Percentiles rank a stretch among this genome's conserved stretches.
phyloP scores from a whole-genome alignment of 2,329 filamentous ascomycete species.

The Xylaria sp. region DNA sequence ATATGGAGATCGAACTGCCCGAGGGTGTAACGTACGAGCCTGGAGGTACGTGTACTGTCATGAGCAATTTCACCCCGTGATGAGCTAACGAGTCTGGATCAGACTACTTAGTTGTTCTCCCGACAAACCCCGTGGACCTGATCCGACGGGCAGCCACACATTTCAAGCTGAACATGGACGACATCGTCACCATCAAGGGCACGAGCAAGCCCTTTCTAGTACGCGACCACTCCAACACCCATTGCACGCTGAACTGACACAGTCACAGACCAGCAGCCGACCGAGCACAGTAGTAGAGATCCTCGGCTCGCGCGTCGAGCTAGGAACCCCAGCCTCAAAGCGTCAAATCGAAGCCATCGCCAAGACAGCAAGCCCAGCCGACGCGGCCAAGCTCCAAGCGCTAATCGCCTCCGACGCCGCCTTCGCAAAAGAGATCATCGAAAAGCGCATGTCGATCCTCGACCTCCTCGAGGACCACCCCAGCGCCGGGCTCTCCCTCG shows the following conservation, averaged over 20 bases:
- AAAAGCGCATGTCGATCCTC: slow-evolving; percentile 57
- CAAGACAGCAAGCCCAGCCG: slow-evolving; percentile 57
- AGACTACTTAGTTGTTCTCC: slow-evolving; percentile 35
- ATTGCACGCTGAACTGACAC: neutral
- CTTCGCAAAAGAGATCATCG: slow-evolving; percentile 53
- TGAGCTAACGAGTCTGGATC: neutral
- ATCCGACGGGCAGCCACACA: slow-evolving; percentile 20
- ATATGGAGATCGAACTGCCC: slow-evolving; percentile 32
- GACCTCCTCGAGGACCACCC: slow-evolving; percentile 46
- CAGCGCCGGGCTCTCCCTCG: slow-evolving; percentile 54
- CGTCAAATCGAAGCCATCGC: slow-evolving; percentile 58
- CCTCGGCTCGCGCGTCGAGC: slow-evolving; percentile 56
- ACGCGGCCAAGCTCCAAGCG: slow-evolving; percentile 55
- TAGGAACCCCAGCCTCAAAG: slow-evolving; percentile 50
- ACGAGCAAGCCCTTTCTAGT: slow-evolving; percentile 34
- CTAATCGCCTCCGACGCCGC: slow-evolving; percentile 32
- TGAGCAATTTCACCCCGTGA: too few relatives aligned
- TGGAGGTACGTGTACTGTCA: slow-evolving; percentile 27
- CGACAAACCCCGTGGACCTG: slow-evolving; percentile 30
- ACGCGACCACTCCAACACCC: neutral
- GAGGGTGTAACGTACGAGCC: slow-evolving; percentile 31
- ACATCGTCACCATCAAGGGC: slow-evolving; percentile 32
- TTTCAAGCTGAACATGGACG: slow-evolving; percentile 28
- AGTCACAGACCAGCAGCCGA: slow-evolving; percentile 15
- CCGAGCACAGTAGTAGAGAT: slow-evolving; percentile 40